Evolutionary conservation across 2,329 filamentous ascomycete genomes (phyloP).

Genomic region (Fusarium camptoceras): DNA sequence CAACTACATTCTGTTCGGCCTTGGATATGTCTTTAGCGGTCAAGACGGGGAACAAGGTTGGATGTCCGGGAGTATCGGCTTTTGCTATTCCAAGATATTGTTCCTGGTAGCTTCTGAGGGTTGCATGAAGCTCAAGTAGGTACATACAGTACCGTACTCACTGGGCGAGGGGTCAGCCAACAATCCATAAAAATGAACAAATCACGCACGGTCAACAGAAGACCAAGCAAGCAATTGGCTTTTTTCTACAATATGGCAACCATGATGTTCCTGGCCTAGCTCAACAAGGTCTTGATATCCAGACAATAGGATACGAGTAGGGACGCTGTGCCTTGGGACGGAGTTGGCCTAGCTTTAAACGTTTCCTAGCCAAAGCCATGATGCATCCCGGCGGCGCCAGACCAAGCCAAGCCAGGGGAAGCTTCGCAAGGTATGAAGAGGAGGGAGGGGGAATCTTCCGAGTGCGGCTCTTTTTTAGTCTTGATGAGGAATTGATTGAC

Average conservation of each 20-base stretch:
- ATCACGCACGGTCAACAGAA: constrained; percentile 26
- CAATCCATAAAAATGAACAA: constrained; percentile 27
- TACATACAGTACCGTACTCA: background rate
- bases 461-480: constrained; percentile 23
- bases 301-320: constrained; percentile 18
- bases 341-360: constrained; percentile 32
- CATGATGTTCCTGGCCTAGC: constrained; percentile 37
- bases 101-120: constrained; percentile 14
- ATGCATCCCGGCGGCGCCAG: background rate
- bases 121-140: constrained; percentile 4
- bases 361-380: constrained; percentile 17
- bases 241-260: constrained; percentile 18
- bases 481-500: constrained; percentile 25
- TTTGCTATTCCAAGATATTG: constrained; percentile 25
- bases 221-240: constrained; percentile 30
- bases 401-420: constrained; percentile 2
- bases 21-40: constrained; percentile 33
- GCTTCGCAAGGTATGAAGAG: background rate
- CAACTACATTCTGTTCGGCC: background rate
- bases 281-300: constrained; percentile 11
- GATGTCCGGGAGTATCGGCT: constrained; percentile 21
- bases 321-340: constrained; percentile 21
- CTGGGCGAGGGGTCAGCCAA: constrained; percentile 11
- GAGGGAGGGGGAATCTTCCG: constrained; percentile 25
- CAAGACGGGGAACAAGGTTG: constrained; percentile 34